Conservation (phyloP, 352 stramenopile species). For the Phytophthora megakarya region DNA sequence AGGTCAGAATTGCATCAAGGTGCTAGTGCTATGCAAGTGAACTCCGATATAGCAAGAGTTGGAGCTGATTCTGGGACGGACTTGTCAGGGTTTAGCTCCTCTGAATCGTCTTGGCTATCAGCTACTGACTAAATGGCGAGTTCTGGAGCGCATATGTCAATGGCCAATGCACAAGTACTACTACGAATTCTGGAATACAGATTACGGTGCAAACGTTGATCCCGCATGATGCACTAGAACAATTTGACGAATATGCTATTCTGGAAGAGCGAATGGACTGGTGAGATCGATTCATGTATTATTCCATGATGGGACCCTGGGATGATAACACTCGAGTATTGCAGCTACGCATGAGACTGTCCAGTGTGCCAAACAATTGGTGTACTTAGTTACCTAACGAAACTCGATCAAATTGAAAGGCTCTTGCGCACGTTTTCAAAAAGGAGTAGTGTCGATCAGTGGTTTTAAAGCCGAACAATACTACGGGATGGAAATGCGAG, state of each 20-base stretch:
- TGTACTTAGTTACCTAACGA: neutral
- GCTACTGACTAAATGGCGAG: no score
- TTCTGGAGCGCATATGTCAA: no score
- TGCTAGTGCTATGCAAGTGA: no score
- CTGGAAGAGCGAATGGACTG: neutral
- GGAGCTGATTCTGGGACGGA: no score
- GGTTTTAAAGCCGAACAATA: neutral
- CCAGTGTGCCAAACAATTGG: neutral
- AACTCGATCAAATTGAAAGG: neutral
- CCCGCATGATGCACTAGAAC: neutral
- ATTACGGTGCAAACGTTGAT: neutral
- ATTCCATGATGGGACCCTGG: neutral
- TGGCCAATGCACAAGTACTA: no score
- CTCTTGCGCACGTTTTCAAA: neutral
- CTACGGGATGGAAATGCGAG: no score
- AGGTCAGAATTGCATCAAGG: no score
- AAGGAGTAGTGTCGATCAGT: no score
- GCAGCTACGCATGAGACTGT: neutral
- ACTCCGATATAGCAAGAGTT: no score
- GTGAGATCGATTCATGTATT: conserved; percentile 7
- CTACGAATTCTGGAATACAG: no score
- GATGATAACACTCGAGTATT: neutral
- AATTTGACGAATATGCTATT: neutral
- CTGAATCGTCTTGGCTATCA: no score
- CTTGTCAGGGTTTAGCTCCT: no score